A percentile compares a stretch with the other conserved stretches of the same genome.
phyloP scores from a whole-genome alignment of 2,329 filamentous ascomycete genomes.

The Pestalotiopsis sp. region DNA sequence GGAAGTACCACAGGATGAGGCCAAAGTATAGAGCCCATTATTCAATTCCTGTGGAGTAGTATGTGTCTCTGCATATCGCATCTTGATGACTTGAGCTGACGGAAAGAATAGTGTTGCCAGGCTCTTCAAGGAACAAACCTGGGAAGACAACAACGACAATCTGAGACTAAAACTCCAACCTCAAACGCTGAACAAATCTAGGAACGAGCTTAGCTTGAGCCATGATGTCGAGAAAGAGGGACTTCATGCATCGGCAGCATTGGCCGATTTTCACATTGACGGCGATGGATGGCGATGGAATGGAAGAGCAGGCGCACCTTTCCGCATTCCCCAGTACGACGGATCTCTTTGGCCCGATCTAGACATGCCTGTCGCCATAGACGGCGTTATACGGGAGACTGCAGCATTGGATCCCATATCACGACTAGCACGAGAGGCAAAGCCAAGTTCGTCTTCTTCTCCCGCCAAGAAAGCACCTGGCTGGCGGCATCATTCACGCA shows the following conservation, averaged over 20 bases:
- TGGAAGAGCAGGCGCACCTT: constrained; percentile 26
- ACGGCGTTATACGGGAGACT: constrained; percentile 27
- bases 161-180: neutral
- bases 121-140: constrained; percentile 24
- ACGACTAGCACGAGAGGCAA: neutral
- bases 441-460: neutral
- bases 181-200: neutral
- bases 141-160: neutral
- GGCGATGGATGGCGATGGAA: constrained; percentile 30
- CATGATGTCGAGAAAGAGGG: neutral
- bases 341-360: constrained; percentile 28
- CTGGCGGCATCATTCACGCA: neutral
- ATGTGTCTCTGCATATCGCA: constrained; percentile 19
- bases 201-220: neutral
- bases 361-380: constrained; percentile 26
- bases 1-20: constrained; percentile 32
- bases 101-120: constrained; percentile 22
- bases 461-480: neutral
- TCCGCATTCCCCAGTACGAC: constrained; percentile 33
- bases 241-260: constrained; percentile 11
- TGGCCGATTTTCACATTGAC: constrained; percentile 28
- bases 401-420: constrained; percentile 5
- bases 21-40: constrained; percentile 35
- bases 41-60: constrained; percentile 29
- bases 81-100: neutral